Base-by-base conservation (phyloP, 2,329 filamentous ascomycete species). In the Sphaerulina vaccinii region DNA sequence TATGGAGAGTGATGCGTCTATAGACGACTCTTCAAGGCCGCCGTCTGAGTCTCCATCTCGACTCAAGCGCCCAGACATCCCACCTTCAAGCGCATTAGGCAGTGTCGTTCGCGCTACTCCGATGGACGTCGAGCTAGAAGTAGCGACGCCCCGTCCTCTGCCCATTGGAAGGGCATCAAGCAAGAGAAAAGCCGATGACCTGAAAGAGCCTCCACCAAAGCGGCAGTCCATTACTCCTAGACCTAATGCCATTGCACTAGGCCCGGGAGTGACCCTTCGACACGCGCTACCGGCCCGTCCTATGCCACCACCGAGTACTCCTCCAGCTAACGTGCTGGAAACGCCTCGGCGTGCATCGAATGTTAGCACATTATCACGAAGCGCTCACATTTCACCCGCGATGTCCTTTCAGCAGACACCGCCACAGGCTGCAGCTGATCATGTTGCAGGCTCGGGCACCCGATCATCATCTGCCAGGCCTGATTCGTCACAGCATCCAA, bases 71-170 rank as follows among this genome's bases (percentile, higher is more conserved):
- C 24, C 23, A n/a, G 32, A 24, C 23, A 23, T 50, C 15, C 48
- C 48, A 21, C 48, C 48, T 1, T 50, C 48, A 8, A 50, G 48
- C 32, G 32, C 48, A 10, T 18, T 50, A 10, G 48, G 48, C 11
- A 38, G 39, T 18, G 48, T 50, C 11, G 29, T 50, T 37, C 29
- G 39, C 19, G 48, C 38, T 18, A 44, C 48, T 16, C 39, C 40
- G 6, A 29, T 33, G 11, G 39, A 50, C 23, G 45, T 19, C 32
- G 48, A 44, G 22, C 18, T 50, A 15, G 39, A 50, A 38, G 22
- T 50, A 19, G 33, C 39, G 18, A 11, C 39, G 7, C 48, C 48
- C 10, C 48, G 40, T 15, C 48, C 48, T 10, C 32, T 50, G 18
- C 29, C 48, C 2, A 27, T 15, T 18, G 21, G 40, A 15, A 18